Evolutionary conservation across 768 basidiomycete genomes (phyloP).

Genomic region (Tylopilus rubrobrunneus): DNA sequence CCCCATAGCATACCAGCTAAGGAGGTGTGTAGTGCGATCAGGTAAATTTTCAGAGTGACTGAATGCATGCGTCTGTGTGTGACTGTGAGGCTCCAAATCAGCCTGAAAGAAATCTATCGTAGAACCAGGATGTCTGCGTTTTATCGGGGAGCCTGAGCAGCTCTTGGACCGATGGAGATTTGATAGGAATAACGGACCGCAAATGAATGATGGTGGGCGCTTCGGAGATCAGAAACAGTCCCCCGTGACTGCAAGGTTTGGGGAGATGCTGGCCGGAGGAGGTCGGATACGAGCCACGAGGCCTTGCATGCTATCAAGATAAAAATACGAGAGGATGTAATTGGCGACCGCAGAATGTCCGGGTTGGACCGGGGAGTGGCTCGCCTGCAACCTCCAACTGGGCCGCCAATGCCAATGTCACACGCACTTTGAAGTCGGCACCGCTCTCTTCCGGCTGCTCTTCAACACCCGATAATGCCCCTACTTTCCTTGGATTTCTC

Average conservation of each 20-base stretch:
- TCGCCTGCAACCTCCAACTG: not conserved
- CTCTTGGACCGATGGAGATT: not conserved
- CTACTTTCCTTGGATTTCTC: conserved; percentile 29
- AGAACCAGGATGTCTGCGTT: too few species aligned
- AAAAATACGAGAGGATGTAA: not conserved
- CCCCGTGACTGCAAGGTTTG: not conserved
- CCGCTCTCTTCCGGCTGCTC: too few species aligned
- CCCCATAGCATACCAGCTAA: conserved; percentile 31
- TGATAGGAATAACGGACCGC: not conserved
- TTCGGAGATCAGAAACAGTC: not conserved
- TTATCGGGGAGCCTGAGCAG: too few species aligned
- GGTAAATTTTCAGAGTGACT: conserved; percentile 18
- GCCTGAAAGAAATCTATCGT: not conserved
- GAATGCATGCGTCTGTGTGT: conserved; percentile 10
- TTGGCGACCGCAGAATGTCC: not conserved
- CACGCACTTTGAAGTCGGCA: not conserved
- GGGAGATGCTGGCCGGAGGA: not conserved
- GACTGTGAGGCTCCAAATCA: not conserved
- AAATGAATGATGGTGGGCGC: not conserved
- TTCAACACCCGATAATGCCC: conserved; percentile 24
- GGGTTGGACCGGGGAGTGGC: not conserved
- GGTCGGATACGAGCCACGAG: not conserved
- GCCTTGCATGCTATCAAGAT: not conserved
- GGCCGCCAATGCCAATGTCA: not conserved
- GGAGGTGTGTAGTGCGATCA: conserved; percentile 25